These are phyloP conservation scores for Sporormia fimetaria DNA, from an alignment of 495 filamentous ascomycete species.

Conservation along the genomic window DNA sequence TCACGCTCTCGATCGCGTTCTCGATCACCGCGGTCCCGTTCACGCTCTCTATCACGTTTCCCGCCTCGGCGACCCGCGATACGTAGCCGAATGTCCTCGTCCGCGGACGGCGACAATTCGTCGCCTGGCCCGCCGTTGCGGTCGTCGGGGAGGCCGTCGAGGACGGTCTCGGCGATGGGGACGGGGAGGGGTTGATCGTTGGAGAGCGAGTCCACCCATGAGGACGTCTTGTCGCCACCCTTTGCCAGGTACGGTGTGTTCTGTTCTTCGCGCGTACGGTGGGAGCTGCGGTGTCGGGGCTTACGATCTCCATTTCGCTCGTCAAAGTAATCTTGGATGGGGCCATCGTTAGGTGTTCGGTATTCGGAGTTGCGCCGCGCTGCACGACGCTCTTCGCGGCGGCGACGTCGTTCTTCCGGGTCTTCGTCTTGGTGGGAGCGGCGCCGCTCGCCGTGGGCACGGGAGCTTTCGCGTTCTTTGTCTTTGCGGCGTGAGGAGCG, in stretches of 20 bases:
- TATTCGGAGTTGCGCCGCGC: slow-evolving; percentile 15
- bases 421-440: slow-evolving; percentile 22
- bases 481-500: slow-evolving; percentile 22
- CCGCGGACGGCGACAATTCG: slow-evolving; percentile 18
- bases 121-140: slow-evolving; percentile 12
- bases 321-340: slow-evolving; percentile 26
- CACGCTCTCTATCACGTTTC: slow-evolving; percentile 13
- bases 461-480: slow-evolving; percentile 20
- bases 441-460: slow-evolving; percentile 18
- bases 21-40: slow-evolving; percentile 6
- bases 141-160: slow-evolving; percentile 11
- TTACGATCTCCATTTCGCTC: slow-evolving; percentile 20
- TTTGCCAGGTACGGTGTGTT: slow-evolving; percentile 22
- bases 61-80: slow-evolving; percentile 17
- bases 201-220: slow-evolving; percentile 24
- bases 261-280: slow-evolving; percentile 2
- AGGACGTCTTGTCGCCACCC: slow-evolving; percentile 28
- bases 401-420: slow-evolving; percentile 19
- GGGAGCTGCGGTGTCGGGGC: slow-evolving; percentile 12
- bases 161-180: slow-evolving; percentile 25
- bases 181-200: slow-evolving; percentile 24
- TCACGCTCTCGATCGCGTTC: slow-evolving; percentile 7
- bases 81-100: slow-evolving; percentile 20
- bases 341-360: slow-evolving; percentile 15
- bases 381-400: slow-evolving; percentile 19